phyloP scores from a whole-genome alignment of 257 asterid species.

The Scutellaria baicalensis region DNA sequence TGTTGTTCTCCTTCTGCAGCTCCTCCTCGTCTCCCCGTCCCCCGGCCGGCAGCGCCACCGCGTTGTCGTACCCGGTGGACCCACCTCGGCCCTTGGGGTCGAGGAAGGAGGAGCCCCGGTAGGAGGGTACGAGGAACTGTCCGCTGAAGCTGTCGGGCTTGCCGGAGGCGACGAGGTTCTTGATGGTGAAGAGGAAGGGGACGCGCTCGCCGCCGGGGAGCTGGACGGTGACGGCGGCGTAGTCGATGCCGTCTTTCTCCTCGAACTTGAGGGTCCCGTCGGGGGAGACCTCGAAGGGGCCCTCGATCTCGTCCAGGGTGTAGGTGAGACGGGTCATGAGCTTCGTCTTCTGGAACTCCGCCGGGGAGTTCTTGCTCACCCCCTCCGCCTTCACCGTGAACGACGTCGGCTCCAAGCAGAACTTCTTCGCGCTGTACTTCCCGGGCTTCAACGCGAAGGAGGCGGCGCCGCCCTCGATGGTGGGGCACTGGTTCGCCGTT shows the following conservation, averaged over 20 bases:
- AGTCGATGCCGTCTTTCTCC: slow-evolving; percentile 97
- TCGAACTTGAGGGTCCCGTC: slow-evolving; percentile 83
- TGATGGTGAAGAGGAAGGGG: slow-evolving; percentile 86
- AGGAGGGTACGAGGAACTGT: slow-evolving; percentile 83
- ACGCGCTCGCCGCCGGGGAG: slow-evolving; percentile 99
- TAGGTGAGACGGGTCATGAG: slow-evolving; percentile 99
- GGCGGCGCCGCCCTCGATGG: slow-evolving; percentile 74
- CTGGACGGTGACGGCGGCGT: slow-evolving; percentile 96
- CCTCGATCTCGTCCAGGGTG: slow-evolving; percentile 97
- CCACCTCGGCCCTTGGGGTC: slow-evolving; percentile 99
- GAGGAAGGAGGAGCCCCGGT: slow-evolving; percentile 94
- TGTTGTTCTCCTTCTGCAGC: slow-evolving; percentile 76
- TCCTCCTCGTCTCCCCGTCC: slow-evolving; percentile 99
- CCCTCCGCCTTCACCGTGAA: slow-evolving; percentile 97
- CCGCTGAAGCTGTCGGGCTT: slow-evolving; percentile 69
- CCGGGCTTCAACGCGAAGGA: slow-evolving; percentile 73
- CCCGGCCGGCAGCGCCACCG: slow-evolving; percentile 97
- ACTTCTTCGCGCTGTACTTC: slow-evolving; percentile 74
- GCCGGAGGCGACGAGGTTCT: slow-evolving; percentile 90
- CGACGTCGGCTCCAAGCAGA: slow-evolving; percentile 96
- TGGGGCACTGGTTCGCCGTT: slow-evolving; percentile 98
- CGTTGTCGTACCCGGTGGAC: slow-evolving; percentile 94
- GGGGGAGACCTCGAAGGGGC: slow-evolving; percentile 72
- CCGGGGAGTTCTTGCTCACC: slow-evolving; percentile 61
- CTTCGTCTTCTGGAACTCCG: slow-evolving; percentile 90